Evolutionary conservation across 2,329 filamentous ascomycete species (phyloP).

Genomic region (Fusarium sp.): DNA sequence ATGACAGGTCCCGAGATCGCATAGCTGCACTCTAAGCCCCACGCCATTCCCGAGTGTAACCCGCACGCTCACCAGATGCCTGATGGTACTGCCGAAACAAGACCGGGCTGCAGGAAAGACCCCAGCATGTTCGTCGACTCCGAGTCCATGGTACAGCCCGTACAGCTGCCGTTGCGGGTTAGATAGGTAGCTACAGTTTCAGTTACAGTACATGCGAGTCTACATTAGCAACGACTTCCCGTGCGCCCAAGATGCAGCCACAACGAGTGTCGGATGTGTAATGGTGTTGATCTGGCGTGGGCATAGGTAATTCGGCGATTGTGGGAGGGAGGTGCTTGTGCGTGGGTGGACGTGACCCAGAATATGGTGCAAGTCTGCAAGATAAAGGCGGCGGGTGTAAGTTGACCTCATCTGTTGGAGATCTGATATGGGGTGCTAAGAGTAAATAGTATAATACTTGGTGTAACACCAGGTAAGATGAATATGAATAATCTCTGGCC

Average conservation of each 20-base stretch:
- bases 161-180: conserved; percentile 21
- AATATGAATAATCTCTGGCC: neutral
- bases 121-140: conserved; percentile 30
- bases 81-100: conserved; percentile 31
- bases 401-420: neutral
- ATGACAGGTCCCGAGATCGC: conserved; percentile 17
- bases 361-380: conserved; percentile 6
- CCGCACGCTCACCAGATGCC: conserved; percentile 12
- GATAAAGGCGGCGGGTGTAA: neutral
- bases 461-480: neutral
- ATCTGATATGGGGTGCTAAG: too few species aligned
- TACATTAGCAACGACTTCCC: neutral
- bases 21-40: conserved; percentile 23
- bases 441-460: too few species aligned
- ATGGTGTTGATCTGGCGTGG: conserved; percentile 5
- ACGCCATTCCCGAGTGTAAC: conserved; percentile 37
- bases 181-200: neutral
- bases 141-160: conserved; percentile 31
- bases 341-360: conserved; percentile 12
- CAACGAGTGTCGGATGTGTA: neutral
- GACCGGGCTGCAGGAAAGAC: conserved; percentile 27
- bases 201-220: conserved; percentile 2
- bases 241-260: conserved; percentile 19
- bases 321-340: conserved; percentile 2
- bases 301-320: conserved; percentile 1